phyloP scores from a whole-genome alignment of 2,329 filamentous ascomycete species.

The Diaporthe eres region DNA sequence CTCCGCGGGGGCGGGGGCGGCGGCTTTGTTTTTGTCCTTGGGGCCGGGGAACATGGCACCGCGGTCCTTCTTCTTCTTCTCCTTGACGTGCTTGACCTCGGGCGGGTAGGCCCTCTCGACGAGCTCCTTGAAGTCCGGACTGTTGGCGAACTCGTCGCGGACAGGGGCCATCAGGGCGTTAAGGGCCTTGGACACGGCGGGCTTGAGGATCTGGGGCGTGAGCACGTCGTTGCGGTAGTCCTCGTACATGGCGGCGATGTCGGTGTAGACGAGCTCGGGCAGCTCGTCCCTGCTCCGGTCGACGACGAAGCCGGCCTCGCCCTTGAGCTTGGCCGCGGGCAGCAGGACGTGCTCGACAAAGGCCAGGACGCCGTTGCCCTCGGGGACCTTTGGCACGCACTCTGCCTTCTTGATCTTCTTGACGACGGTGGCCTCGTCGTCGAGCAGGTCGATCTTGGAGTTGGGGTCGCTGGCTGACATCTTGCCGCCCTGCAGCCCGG shows the following conservation, averaged over 20 bases:
- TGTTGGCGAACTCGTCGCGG: conserved; percentile 71
- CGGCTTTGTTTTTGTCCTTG: conserved; percentile 30
- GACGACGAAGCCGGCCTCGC: conserved; percentile 76
- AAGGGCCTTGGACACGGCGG: conserved; percentile 82
- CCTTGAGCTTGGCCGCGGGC: conserved; percentile 77
- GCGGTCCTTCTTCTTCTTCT: conserved; percentile 83
- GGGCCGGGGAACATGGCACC: conserved; percentile 74
- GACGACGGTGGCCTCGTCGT: conserved; percentile 78
- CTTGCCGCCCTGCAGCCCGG: conserved; percentile 84
- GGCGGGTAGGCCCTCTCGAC: conserved; percentile 86
- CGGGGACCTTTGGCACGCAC: conserved; percentile 80
- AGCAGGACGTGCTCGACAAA: conserved; percentile 92
- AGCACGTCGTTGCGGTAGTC: conserved; percentile 87
- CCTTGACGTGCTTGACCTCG: conserved; percentile 76
- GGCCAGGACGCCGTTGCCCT: conserved; percentile 88
- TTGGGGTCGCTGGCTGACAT: conserved; percentile 79
- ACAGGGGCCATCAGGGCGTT: conserved; percentile 84
- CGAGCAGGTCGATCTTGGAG: conserved; percentile 95
- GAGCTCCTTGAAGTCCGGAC: conserved; percentile 82
- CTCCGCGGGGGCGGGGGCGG: conserved; percentile 37
- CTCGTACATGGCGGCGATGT: conserved; percentile 79
- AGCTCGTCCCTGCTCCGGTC: conserved; percentile 73
- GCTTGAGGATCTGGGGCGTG: conserved; percentile 89
- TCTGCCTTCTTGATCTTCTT: conserved; percentile 92
- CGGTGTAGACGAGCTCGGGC: conserved; percentile 85